Conservation (phyloP, 208 protist species). For the Strigomonas culicis region DNA sequence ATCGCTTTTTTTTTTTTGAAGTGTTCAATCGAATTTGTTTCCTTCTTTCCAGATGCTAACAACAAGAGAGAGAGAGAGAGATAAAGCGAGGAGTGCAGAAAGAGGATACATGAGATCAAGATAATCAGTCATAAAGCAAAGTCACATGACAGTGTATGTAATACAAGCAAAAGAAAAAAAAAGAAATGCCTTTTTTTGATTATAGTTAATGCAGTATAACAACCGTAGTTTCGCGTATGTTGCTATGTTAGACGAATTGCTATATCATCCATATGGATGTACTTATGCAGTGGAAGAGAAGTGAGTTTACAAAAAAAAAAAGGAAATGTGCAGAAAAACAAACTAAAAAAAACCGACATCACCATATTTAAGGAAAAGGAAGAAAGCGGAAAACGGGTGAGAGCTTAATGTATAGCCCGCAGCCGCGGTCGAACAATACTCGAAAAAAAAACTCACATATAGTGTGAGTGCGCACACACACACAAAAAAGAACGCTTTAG, state of each 20-base stretch:
- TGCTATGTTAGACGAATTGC: no score
- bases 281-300: no score
- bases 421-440: no score
- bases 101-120: neutral
- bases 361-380: neutral
- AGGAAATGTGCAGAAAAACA: neutral
- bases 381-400: no score
- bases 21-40: neutral
- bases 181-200: neutral
- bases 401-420: no score
- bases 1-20: neutral
- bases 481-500: no score
- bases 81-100: slow-evolving; percentile 8
- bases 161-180: neutral
- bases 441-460: no score
- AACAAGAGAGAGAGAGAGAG: slow-evolving; percentile 2
- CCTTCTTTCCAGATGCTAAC: neutral
- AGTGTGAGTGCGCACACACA: no score
- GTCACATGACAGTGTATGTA: neutral
- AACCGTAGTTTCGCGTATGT: no score
- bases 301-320: neutral
- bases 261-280: no score
- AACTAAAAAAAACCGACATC: neutral
- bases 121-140: neutral
- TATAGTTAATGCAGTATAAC: neutral